Evolutionary conservation across 2,329 filamentous ascomycete genomes (phyloP).

Genomic region (Fusarium subglutinans): DNA sequence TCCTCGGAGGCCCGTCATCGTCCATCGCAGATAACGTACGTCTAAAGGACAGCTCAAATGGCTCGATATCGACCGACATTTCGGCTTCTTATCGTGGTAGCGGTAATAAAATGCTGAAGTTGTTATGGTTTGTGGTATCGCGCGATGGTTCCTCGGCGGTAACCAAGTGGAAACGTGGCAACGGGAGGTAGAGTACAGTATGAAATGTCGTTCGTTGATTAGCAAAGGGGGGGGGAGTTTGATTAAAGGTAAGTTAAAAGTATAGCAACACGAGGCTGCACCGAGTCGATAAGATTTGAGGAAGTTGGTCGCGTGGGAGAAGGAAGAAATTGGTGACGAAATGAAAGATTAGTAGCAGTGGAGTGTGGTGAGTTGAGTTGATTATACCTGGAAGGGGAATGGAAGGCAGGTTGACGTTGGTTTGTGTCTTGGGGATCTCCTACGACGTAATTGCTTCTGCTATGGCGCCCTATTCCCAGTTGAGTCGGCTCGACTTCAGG

Average conservation of each 20-base stretch:
- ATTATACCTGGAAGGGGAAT: slow-evolving; percentile 13
- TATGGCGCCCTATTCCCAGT: slow-evolving; percentile 29
- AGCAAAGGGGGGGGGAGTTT: slow-evolving; percentile 6
- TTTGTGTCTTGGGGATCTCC: not conserved
- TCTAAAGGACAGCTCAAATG: slow-evolving; percentile 90
- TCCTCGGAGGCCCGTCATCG: slow-evolving; percentile 14
- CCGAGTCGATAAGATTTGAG: slow-evolving; percentile 10
- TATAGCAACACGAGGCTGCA: slow-evolving; percentile 10
- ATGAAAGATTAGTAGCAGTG: slow-evolving; percentile 17
- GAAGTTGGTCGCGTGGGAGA: slow-evolving; percentile 19
- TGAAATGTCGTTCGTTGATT: slow-evolving; percentile 18
- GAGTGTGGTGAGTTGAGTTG: slow-evolving; percentile 5
- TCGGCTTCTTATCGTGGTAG: slow-evolving; percentile 44
- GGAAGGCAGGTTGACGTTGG: slow-evolving; percentile 24
- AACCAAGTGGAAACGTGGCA: slow-evolving; percentile 42
- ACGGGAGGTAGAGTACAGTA: slow-evolving; percentile 1
- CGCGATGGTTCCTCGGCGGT: slow-evolving; percentile 30
- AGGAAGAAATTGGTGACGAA: slow-evolving; percentile 21
- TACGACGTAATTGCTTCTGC: slow-evolving; percentile 40
- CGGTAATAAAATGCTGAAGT: not conserved
- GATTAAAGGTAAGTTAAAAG: slow-evolving; percentile 15
- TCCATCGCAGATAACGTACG: slow-evolving; percentile 66
- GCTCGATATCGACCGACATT: slow-evolving; percentile 97
- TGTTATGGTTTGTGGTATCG: slow-evolving; percentile 27
- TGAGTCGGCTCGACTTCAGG: slow-evolving; percentile 22